These are phyloP conservation scores for Aspergillus sp. DNA, from an alignment of 2,329 filamentous ascomycete genomes.

Conservation along the genomic window DNA sequence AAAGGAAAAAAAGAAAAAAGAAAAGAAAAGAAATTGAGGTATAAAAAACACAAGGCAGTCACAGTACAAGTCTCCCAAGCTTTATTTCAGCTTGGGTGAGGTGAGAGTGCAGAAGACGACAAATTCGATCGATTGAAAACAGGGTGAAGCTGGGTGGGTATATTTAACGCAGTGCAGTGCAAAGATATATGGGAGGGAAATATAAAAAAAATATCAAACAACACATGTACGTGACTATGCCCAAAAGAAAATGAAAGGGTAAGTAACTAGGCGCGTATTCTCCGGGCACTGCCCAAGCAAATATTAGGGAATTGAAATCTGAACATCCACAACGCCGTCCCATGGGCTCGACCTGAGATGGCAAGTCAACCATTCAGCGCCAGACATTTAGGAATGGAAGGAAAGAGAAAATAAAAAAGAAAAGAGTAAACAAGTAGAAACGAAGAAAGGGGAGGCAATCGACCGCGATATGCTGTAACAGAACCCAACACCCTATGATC, in stretches of 20 bases:
- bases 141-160: conserved; percentile 4
- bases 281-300: not conserved
- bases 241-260: not conserved
- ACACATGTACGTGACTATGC: conserved; percentile 2
- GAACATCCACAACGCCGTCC: conserved; percentile 4
- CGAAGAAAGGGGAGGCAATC: not conserved
- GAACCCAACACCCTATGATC: not conserved
- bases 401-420: not conserved
- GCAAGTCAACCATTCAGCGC: conserved; percentile 1
- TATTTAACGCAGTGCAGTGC: conserved; percentile 4
- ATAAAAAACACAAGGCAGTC: not conserved
- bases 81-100: not conserved
- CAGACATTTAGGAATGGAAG: not conserved
- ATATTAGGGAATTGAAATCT: not conserved
- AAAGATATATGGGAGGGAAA: not conserved
- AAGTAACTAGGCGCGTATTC: not conserved
- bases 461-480: not conserved
- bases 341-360: not conserved
- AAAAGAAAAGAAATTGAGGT: not conserved
- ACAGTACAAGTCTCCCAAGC: too few species aligned
- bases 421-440: not conserved
- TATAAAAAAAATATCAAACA: conserved; percentile 4
- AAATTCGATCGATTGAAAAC: not conserved
- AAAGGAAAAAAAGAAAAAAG: not conserved
- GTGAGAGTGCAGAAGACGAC: not conserved